These are phyloP conservation scores for Fulvia fulva DNA, from an alignment of 2,329 filamentous ascomycete species.

Conservation along the genomic window DNA sequence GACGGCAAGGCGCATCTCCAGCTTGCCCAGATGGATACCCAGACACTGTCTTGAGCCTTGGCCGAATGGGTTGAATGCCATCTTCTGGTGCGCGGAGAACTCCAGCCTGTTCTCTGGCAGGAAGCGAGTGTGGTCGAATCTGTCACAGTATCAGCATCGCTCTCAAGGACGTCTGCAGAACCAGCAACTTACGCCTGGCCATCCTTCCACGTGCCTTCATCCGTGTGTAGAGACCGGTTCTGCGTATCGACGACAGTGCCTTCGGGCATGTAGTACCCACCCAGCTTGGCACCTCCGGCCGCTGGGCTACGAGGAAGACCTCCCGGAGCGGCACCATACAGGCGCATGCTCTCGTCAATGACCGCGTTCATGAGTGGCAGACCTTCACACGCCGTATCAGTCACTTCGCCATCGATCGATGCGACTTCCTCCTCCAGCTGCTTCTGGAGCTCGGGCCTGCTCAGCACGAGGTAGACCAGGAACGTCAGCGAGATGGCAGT, in stretches of 20 bases:
- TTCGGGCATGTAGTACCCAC: constrained; percentile 32
- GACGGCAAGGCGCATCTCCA: constrained; percentile 12
- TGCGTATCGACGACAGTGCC: constrained; percentile 36
- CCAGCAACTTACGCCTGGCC: not conserved
- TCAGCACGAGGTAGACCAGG: constrained; percentile 21
- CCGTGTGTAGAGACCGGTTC: constrained; percentile 37
- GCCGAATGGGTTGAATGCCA: constrained; percentile 7
- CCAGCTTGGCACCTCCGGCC: constrained; percentile 29
- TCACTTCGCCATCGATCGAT: constrained; percentile 4
- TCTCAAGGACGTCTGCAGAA: not conserved
- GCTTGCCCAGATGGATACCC: constrained; percentile 12
- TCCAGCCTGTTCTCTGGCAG: not conserved
- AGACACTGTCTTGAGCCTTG: constrained; percentile 10
- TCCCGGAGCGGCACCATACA: constrained; percentile 35
- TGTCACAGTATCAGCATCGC: not conserved
- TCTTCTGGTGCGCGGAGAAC: not conserved
- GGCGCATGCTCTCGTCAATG: constrained; percentile 37
- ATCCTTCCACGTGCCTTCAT: constrained; percentile 12
- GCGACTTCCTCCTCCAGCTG: constrained; percentile 19
- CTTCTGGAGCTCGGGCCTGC: constrained; percentile 14
- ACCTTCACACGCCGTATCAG: constrained; percentile 26
- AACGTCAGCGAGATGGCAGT: constrained; percentile 25
- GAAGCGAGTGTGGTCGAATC: constrained; percentile 4
- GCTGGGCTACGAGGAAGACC: constrained; percentile 35
- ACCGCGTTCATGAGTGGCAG: constrained; percentile 35